phyloP scores from a whole-genome alignment of 2,329 filamentous ascomycete genomes.

The Talaromyces sp. region DNA sequence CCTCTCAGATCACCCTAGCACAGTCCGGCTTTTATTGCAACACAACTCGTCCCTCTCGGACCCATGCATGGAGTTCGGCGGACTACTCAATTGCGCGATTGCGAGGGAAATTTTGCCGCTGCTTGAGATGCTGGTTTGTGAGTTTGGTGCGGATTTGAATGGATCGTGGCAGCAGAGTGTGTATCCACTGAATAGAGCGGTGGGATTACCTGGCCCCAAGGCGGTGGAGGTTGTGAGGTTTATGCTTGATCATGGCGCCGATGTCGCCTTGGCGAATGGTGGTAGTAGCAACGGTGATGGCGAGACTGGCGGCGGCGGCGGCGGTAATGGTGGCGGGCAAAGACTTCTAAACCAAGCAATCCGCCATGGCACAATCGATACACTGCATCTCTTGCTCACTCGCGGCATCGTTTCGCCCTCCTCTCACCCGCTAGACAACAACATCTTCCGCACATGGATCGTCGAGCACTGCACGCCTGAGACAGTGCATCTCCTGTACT shows the following conservation, averaged over 20 bases:
- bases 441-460: background rate
- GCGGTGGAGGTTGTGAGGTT: background rate
- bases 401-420: background rate
- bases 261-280: background rate
- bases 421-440: background rate
- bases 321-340: background rate
- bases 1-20: background rate
- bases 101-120: background rate
- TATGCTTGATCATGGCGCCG: background rate
- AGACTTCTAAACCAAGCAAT: background rate
- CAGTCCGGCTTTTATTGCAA: background rate
- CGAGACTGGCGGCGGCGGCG: background rate
- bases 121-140: background rate
- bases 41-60: background rate
- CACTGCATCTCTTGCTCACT: background rate
- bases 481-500: background rate
- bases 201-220: background rate
- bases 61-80: background rate
- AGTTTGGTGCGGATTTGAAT: background rate
- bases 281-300: background rate
- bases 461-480: background rate
- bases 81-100: background rate
- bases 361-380: background rate
- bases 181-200: background rate
- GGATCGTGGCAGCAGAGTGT: background rate